Base-by-base conservation (phyloP, 2,329 filamentous ascomycete genomes). In the Dothideomycetidae sp. region DNA sequence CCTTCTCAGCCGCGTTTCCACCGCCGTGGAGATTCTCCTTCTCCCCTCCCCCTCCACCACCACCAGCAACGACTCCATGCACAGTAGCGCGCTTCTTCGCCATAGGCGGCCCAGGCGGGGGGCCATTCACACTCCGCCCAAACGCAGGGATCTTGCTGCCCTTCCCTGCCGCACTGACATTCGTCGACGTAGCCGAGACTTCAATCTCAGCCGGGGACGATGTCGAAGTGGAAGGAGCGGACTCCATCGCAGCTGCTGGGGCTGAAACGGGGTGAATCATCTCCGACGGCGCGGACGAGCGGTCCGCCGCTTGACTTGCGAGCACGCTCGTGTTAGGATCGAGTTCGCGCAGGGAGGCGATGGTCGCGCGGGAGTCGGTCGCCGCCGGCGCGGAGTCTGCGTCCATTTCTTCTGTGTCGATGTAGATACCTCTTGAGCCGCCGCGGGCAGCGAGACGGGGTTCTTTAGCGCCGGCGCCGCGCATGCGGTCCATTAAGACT, bases 401-500 rank as follows among this genome's bases (percentile, higher is more conserved):
- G 13, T 16, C 13, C 42, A 47, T 42, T 43, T 31, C 56, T 57
- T 39, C 52, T 39, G 42, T 7, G 47, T 46, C 14, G 54, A 50
- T 21, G n/a, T n/a, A n/a, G n/a, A n/a, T n/a, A n/a, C n/a, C n/a
- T n/a, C n/a, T n/a, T n/a, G 51, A 18, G 42, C 38, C 21, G 41
- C 30, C 2, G 37, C n/a, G n/a, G 30, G 42, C 16, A 50, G 44
- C 42, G 48, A 48, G 38, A 46, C 36, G 42, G 41, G 31, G 35
- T 15, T 42, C 35, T 37, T 44, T 33, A 18, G 44, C 37, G 17
- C 63, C 48, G 51, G 61, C 67, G 7, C 21, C 21, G 46, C 62
- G 61, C 46, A 71, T 49, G 33, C 62, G 60, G 13, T 70, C 64
- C 10, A 76, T 60, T 17, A 79, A 59, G 10, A 56, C 60, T 10